Evolutionary conservation across 1,284 basidiomycete species (phyloP), one percentile per base, ranked within the genome.

Genomic region (Mycena citricolor): DNA sequence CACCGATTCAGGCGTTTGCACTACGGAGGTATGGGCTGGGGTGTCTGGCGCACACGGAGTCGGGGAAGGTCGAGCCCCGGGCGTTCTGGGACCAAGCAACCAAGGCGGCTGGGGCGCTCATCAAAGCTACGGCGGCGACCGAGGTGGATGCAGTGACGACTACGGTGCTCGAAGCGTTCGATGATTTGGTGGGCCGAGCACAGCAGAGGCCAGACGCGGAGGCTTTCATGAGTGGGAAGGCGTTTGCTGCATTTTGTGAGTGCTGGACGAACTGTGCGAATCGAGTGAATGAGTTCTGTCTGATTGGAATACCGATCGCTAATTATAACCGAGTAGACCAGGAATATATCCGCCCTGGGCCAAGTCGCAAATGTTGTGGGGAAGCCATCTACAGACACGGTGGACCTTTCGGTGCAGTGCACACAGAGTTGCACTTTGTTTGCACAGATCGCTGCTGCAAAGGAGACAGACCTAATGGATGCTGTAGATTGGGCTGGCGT

Each of bases 21-120:
- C 63, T 85, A 13, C 70, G 78, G 3, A 61, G 67, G 12, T 76
- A 77, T 49, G 75, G 70, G 4, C 54, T 77, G 16, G 60, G 60
- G 8, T 79, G 76, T 53, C 61, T 81, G 16, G 61, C 65, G 6
- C 62, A 66, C 41, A 68, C 74, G 3, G 66, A 65, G 10, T 54
- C 64, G n/a, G 71, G 70, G 4, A 70, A 67, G 4, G 57, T 78
- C 19, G 67, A 70, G 30, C 53, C 69, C 5, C 64, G 66, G 30
- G 73, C 68, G 0, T 81, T 86, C 54, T 87, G 84, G 85, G 76
- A 79, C 31, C 84, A 87, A 56, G 68, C 70, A 0, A 64, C 71
- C n/a, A 78, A 76, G 50, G 73, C 77, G 41, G 67, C 68, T n/a
- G 62, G 62, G 5, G 58, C 68, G 11, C 75, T 71, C 41, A 66